Base-by-base conservation (phyloP, 2,329 filamentous ascomycete species). In the Meredithiella fracta region DNA sequence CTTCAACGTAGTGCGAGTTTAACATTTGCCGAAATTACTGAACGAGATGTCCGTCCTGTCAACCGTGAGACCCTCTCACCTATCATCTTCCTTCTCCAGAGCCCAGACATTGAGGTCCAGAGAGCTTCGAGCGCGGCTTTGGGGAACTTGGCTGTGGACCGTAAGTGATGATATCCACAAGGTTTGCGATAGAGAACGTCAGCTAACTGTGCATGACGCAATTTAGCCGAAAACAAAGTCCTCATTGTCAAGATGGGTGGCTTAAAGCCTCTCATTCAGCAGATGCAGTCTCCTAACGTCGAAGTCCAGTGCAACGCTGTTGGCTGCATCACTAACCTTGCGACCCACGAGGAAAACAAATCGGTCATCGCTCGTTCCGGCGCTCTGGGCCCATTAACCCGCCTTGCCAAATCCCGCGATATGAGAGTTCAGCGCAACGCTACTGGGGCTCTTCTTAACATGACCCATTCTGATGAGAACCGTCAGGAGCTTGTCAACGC, bases 381-480 rank as follows among this genome's bases (percentile, higher is more conserved):
- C 58, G 92, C 92, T 55, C 76, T 98, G 57, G 87, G 85, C 6
- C 92, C 92, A 7, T 73, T 98, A 62, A 98, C 92, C 49, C 80
- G 86, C 60, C 73, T 98, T 58, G 92, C 92, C 60, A 97, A 95
- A 70, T 97, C 92, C 22, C 91, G 94, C 69, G 92, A 98, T 65
- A 97, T 97, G 92, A 82, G 92, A 57, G 92, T 98, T 51, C 92
- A 98, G 72, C 80, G 92, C 61, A 98, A 98, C 69, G 92, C 92
- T 58, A 98, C 92, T 0, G 92, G 92, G 55, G 92, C 92, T 49
- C 73, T 98, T 58, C 77, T 98, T 62, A 98, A 98, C 70, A 98
- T 98, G 92, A 98, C 92, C 64, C 92, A 98, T 73, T 97, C 90
- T 61, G 92, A 97, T 67, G 92, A 98, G 69, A 98, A 98, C 69